phyloP scores from a whole-genome alignment of 148 eudicot genomes.

The Polygonum aviculare region DNA sequence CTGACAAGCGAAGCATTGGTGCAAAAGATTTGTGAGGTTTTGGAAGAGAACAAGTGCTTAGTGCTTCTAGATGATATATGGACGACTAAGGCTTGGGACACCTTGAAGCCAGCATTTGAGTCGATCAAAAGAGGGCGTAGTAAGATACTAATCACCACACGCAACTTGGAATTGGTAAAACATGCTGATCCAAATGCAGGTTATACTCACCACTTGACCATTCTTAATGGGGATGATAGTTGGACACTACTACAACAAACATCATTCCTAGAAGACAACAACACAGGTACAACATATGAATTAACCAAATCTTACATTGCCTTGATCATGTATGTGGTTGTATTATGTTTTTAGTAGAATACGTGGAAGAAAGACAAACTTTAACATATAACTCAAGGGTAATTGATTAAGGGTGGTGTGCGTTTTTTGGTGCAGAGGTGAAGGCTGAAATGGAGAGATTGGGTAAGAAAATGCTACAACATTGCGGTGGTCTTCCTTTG shows the following conservation, averaged over 20 bases:
- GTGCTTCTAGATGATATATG: constrained; percentile 1
- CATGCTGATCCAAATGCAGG: not conserved
- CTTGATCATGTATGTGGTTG: too few relatives aligned
- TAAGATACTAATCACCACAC: not conserved
- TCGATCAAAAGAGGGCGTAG: not conserved
- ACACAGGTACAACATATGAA: not conserved
- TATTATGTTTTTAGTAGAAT: too few relatives aligned
- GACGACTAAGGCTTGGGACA: not conserved
- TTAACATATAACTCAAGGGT: too few relatives aligned
- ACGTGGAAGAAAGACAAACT: too few relatives aligned
- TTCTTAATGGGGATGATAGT: not conserved
- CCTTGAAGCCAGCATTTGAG: not conserved
- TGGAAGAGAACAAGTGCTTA: not conserved
- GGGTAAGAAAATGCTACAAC: not conserved
- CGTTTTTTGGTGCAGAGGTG: too few relatives aligned
- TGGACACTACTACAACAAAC: not conserved
- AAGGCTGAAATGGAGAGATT: not conserved
- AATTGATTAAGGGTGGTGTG: too few relatives aligned
- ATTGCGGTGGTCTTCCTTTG: not conserved
- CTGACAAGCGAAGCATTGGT: not conserved
- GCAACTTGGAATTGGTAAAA: not conserved
- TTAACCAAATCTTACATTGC: too few relatives aligned
- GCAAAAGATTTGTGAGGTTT: not conserved
- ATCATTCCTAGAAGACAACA: not conserved
- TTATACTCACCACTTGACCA: not conserved